Evolutionary conservation across 352 stramenopile genomes (phyloP).

Genomic region (Phytopythium oedochilum): DNA sequence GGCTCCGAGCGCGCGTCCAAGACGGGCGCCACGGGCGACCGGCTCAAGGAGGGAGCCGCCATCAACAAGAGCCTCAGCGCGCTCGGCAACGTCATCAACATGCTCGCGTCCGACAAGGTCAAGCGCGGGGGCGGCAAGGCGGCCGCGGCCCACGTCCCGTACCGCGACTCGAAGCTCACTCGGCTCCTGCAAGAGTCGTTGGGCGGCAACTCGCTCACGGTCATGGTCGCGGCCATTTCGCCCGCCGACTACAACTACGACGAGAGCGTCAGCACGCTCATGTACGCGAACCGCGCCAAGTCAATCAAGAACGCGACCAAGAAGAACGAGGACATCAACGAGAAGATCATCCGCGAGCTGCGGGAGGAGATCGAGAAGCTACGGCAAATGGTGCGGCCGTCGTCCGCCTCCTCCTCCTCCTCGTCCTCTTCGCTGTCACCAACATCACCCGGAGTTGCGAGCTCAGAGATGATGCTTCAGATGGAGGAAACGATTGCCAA

Average conservation of each 20-base stretch:
- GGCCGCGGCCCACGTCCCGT: slow-evolving; percentile 72
- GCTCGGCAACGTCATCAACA: slow-evolving; percentile 92
- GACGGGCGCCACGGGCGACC: slow-evolving; percentile 81
- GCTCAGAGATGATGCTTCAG: slow-evolving; percentile 52
- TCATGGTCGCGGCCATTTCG: slow-evolving; percentile 94
- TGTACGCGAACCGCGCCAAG: slow-evolving; percentile 93
- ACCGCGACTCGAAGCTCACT: slow-evolving; percentile 91
- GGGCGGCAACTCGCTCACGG: slow-evolving; percentile 89
- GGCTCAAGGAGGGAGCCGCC: slow-evolving; percentile 87
- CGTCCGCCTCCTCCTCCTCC: slow-evolving; percentile 20
- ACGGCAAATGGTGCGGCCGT: slow-evolving; percentile 78
- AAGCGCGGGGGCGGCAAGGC: slow-evolving; percentile 27
- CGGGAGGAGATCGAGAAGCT: slow-evolving; percentile 91
- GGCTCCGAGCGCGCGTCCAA: slow-evolving; percentile 87
- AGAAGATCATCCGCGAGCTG: slow-evolving; percentile 89
- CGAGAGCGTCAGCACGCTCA: slow-evolving; percentile 91
- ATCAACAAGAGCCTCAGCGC: slow-evolving; percentile 93
- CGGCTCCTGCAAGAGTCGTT: slow-evolving; percentile 87
- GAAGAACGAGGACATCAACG: slow-evolving; percentile 90
- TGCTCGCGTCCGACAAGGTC: slow-evolving; percentile 56
- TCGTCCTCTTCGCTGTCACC: slow-evolving; percentile 1
- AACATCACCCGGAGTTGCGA: slow-evolving; percentile 1
- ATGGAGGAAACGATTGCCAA: slow-evolving; percentile 88
- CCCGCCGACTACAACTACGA: slow-evolving; percentile 92
- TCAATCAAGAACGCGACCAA: slow-evolving; percentile 87